Base-by-base conservation (phyloP, 495 filamentous ascomycete species). In the Choiromyces venosus region DNA sequence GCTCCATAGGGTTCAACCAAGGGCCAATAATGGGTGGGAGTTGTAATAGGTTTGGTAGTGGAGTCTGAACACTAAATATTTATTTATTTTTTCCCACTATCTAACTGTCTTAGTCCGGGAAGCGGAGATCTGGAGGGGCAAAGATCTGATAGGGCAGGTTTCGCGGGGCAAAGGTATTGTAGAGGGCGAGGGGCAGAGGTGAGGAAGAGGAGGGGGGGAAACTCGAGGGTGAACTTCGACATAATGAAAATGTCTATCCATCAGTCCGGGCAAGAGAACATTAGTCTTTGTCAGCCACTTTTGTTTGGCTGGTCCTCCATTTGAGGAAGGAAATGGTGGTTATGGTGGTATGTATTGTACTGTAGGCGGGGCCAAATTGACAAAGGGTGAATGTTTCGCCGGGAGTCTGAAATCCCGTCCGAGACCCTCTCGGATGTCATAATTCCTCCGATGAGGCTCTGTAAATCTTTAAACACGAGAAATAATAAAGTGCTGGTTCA, bases 21-120 rank as follows among this genome's bases (percentile, higher is more conserved):
- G 21, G 65, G 64, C 64, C 29, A 73, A 74, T 65, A 42, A 35
- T 12, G 21, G 65, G 67, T 65, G 70, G 44, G 2, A 29, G 52
- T 29, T 25, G 46, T 29, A 12, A 61, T 16, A 16, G 25, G 25
- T 25, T 33, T 61, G 25, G 25, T 25, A 18, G 4, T 10, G 25
- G 52, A 56, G n/a, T 29, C 9, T 56, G 46, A 25, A 33, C 12
- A 56, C 52, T 12, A 29, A 33, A 16, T 25, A 2, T 61, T 61
- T 61, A 21, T 68, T 37, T 40, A 36, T 40, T 39, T 67, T 38
- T 61, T 67, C 68, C 72, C 40, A 65, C 42, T 38, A 64, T 76
- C 69, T 21, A 67, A 4, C 6, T 9, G 10, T 29, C 66, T 37
- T 42, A 14, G 25, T 18, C 37, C 25, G 33, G 37, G 37, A 44